Evolutionary conservation across 2,329 filamentous ascomycete genomes (phyloP).

Genomic region (Zalaria sp.): DNA sequence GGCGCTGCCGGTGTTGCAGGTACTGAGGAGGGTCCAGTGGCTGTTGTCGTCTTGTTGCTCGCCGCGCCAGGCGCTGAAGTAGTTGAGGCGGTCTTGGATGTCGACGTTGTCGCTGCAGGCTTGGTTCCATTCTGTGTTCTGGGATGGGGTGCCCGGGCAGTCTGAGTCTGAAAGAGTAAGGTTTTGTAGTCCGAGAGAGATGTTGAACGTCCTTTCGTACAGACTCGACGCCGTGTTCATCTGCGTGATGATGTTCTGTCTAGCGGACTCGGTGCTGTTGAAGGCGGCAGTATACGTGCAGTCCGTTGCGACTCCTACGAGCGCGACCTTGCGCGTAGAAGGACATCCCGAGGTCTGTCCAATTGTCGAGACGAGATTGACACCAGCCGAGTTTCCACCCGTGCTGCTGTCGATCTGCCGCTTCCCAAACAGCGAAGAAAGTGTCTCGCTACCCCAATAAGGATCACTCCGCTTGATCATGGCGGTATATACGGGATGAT

Average conservation of each 20-base stretch:
- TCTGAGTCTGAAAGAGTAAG: conserved; percentile 59
- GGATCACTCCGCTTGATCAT: conserved; percentile 40
- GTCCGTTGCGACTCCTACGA: conserved; percentile 85
- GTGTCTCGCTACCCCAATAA: conserved; percentile 46
- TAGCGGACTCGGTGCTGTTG: conserved; percentile 47
- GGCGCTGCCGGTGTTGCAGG: conserved; percentile 66
- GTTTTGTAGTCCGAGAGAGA: conserved; percentile 80
- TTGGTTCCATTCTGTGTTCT: conserved; percentile 71
- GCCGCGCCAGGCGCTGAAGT: conserved; percentile 83
- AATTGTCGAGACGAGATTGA: conserved; percentile 66
- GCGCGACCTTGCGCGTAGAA: conserved; percentile 74
- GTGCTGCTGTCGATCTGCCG: conserved; percentile 53
- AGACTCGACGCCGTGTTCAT: conserved; percentile 79
- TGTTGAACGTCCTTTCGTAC: conserved; percentile 87
- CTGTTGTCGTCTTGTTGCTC: conserved; percentile 65
- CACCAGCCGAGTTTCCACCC: conserved; percentile 61
- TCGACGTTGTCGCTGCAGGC: conserved; percentile 47
- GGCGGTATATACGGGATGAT: conserved; percentile 49
- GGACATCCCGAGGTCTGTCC: conserved; percentile 77
- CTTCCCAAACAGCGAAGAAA: conserved; percentile 55
- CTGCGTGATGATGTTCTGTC: conserved; percentile 62
- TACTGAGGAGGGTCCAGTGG: conserved; percentile 83
- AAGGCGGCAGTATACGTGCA: conserved; percentile 74
- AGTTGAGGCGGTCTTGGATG: conserved; percentile 67
- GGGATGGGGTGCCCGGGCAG: conserved; percentile 58